A percentile compares a stretch with the other conserved stretches of the same genome.
Conservation (phyloP, 306 rosid genomes). For the Crataegus laevigata region DNA sequence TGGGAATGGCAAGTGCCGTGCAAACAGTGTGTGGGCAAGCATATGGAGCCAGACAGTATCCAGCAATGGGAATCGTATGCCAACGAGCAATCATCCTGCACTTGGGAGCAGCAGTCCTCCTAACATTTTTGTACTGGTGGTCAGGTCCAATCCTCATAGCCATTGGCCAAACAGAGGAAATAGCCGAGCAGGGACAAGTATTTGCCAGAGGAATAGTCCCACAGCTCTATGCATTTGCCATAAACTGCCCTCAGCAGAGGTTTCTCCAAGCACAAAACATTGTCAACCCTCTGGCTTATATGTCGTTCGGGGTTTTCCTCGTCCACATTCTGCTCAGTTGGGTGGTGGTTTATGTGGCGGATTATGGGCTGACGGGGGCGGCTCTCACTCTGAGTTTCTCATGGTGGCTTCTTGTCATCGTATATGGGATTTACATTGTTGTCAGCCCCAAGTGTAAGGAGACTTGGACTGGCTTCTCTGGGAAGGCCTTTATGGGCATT, state of each 20-base stretch:
- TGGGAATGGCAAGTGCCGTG: constrained; percentile 79
- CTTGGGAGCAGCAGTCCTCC: constrained; percentile 50
- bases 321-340: constrained; percentile 46
- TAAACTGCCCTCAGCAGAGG: constrained; percentile 69
- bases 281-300: constrained; percentile 65
- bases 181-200: constrained; percentile 42
- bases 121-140: constrained; percentile 53
- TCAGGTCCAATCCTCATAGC: constrained; percentile 37
- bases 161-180: constrained; percentile 45
- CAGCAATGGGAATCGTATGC: constrained; percentile 46
- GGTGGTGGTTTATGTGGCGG: constrained; percentile 45
- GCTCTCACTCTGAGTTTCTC: constrained; percentile 63
- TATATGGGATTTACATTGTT: constrained; percentile 38
- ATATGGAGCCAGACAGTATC: constrained; percentile 43
- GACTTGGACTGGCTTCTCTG: constrained; percentile 67
- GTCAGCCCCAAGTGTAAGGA: constrained; percentile 58
- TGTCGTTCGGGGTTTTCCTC: constrained; percentile 51
- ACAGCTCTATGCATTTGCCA: constrained; percentile 65
- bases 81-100: constrained; percentile 59
- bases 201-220: constrained; percentile 49
- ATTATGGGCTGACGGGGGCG: constrained; percentile 49
- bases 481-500: constrained; percentile 43
- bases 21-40: constrained; percentile 81
- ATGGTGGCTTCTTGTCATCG: constrained; percentile 57
- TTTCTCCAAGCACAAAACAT: constrained; percentile 77